Conservation (phyloP, 305 asterid species). For the Stenogyne calaminthoides region DNA sequence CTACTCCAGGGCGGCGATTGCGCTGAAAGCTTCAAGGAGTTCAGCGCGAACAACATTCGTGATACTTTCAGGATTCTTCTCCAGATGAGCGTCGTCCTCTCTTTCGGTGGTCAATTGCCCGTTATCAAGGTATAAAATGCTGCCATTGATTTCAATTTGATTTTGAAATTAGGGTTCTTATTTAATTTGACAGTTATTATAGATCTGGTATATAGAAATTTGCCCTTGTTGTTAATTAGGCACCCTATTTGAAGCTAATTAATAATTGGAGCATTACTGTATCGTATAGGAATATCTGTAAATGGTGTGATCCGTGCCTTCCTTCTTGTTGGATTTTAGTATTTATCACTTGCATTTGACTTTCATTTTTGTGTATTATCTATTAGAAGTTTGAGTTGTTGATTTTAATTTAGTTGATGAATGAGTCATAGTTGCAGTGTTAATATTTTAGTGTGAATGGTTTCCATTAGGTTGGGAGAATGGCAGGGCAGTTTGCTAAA, state of each 20-base stretch:
- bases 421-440: not conserved
- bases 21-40: constrained; percentile 84
- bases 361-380: constrained; percentile 1
- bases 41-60: constrained; percentile 66
- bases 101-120: constrained; percentile 82
- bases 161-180: constrained; percentile 14
- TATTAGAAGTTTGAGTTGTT: not conserved
- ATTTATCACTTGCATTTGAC: not conserved
- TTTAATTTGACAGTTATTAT: not conserved
- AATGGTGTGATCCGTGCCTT: not conserved
- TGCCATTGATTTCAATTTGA: not conserved
- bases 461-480: constrained; percentile 65
- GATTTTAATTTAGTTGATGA: not conserved
- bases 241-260: not conserved
- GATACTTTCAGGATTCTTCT: constrained; percentile 78
- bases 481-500: constrained; percentile 83
- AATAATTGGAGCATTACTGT: not conserved
- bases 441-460: constrained; percentile 18
- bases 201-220: constrained; percentile 22
- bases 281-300: not conserved
- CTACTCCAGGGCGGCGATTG: constrained; percentile 82
- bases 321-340: not conserved
- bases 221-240: not conserved
- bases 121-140: constrained; percentile 55
- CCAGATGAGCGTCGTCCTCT: constrained; percentile 85